phyloP scores from a whole-genome alignment of 73 alveolate genomes.

The Uronychia setigera region DNA sequence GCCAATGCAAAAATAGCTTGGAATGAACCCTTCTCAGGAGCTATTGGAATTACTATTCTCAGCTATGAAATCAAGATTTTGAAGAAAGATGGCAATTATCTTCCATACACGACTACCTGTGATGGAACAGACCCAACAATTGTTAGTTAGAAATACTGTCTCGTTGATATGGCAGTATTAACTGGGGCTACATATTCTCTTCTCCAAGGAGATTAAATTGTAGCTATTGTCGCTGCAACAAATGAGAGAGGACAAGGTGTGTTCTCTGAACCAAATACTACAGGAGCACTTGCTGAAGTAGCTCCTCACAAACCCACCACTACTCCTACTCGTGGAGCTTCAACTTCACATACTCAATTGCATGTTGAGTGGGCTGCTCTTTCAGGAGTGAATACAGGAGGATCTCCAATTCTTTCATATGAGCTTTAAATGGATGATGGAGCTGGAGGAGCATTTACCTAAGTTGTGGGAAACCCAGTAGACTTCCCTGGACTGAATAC shows the following conservation, averaged over 20 bases:
- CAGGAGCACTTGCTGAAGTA: constrained; percentile 34
- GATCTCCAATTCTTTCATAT: constrained; percentile 37
- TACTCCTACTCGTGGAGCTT: constrained; percentile 54
- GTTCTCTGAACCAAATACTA: constrained; percentile 28
- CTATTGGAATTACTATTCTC: constrained; percentile 10
- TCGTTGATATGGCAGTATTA: constrained; percentile 25
- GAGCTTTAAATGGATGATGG: constrained; percentile 52
- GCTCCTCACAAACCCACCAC: constrained; percentile 40
- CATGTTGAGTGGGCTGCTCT: constrained; percentile 49
- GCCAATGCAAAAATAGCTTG: constrained; percentile 29
- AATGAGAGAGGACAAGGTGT: constrained; percentile 41
- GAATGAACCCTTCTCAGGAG: constrained; percentile 57
- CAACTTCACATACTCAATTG: constrained; percentile 24
- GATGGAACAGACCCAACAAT: constrained; percentile 22
- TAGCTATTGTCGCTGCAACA: constrained; percentile 43
- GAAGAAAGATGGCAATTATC: constrained; percentile 32
- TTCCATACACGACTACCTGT: constrained; percentile 4
- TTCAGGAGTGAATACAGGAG: constrained; percentile 19
- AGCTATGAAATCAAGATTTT: constrained; percentile 9
- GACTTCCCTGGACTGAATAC: not conserved
- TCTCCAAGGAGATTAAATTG: constrained; percentile 14
- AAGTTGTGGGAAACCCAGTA: constrained; percentile 10
- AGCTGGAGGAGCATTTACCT: constrained; percentile 25
- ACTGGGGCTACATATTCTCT: constrained; percentile 7
- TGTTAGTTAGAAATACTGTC: not conserved